These are phyloP conservation scores for Fennellomyces sp. DNA, from an alignment of 371 early-diverging fungal genomes.

Conservation along the genomic window DNA sequence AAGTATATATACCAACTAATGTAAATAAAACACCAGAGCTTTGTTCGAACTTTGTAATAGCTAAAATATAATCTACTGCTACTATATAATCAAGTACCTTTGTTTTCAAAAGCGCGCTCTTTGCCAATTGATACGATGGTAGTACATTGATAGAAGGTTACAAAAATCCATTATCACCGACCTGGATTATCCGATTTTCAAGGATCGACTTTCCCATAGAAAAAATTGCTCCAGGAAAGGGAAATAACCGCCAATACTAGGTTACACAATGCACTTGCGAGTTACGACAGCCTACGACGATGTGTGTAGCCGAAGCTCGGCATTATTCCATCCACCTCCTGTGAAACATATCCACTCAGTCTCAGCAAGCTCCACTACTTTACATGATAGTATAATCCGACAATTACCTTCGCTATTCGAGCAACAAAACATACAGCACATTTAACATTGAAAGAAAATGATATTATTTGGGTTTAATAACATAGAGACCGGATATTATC, in stretches of 20 bases:
- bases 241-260: neutral
- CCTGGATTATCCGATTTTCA: neutral
- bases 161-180: neutral
- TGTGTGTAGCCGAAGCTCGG: neutral
- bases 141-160: neutral
- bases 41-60: neutral
- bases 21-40: neutral
- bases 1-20: constrained; percentile 33
- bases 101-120: constrained; percentile 2
- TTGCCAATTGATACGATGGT: constrained; percentile 1
- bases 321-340: too few relatives aligned
- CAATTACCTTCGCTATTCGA: too few relatives aligned
- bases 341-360: too few relatives aligned
- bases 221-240: neutral
- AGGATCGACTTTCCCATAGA: neutral
- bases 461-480: too few relatives aligned
- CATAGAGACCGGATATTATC: too few relatives aligned
- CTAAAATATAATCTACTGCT: too few relatives aligned
- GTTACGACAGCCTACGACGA: too few relatives aligned
- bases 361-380: too few relatives aligned
- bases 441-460: too few relatives aligned
- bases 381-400: too few relatives aligned
- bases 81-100: neutral
- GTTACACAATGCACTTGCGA: too few relatives aligned
- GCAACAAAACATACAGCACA: too few relatives aligned